Percentiles rank a stretch among this genome's conserved stretches.
These are phyloP conservation scores for Dendrobium catenatum DNA, from an alignment of 106 monocot species.

Conservation along the genomic window DNA sequence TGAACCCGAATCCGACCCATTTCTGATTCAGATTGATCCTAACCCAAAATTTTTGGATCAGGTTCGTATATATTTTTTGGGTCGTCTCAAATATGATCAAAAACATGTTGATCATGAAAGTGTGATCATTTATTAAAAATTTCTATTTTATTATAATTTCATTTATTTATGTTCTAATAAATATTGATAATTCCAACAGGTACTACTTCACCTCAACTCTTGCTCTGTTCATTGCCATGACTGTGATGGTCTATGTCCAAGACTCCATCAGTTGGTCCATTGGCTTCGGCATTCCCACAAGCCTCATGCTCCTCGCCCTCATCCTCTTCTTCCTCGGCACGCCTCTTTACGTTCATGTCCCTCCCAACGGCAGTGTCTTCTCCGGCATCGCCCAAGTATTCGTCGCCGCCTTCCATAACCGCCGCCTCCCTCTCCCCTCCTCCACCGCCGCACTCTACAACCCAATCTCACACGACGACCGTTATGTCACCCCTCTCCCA, in stretches of 20 bases:
- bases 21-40: too few species aligned
- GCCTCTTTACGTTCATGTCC: not conserved
- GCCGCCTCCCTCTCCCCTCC: not conserved
- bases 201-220: conserved; percentile 34
- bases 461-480: not conserved
- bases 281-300: conserved; percentile 39
- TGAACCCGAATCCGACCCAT: too few species aligned
- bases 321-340: conserved; percentile 1
- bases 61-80: too few species aligned
- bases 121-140: too few species aligned
- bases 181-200: not conserved
- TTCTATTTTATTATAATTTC: too few species aligned
- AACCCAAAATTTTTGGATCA: too few species aligned
- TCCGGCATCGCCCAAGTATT: conserved; percentile 6
- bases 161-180: too few species aligned
- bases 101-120: too few species aligned
- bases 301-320: conserved; percentile 3
- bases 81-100: too few species aligned
- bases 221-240: conserved; percentile 27
- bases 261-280: conserved; percentile 45
- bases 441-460: not conserved
- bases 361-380: conserved; percentile 18
- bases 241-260: conserved; percentile 9
- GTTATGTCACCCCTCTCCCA: not conserved
- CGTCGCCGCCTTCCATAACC: conserved; percentile 2